phyloP scores from a whole-genome alignment of 164 flowering plant genomes.

The Tetrastigma voinierianum region DNA sequence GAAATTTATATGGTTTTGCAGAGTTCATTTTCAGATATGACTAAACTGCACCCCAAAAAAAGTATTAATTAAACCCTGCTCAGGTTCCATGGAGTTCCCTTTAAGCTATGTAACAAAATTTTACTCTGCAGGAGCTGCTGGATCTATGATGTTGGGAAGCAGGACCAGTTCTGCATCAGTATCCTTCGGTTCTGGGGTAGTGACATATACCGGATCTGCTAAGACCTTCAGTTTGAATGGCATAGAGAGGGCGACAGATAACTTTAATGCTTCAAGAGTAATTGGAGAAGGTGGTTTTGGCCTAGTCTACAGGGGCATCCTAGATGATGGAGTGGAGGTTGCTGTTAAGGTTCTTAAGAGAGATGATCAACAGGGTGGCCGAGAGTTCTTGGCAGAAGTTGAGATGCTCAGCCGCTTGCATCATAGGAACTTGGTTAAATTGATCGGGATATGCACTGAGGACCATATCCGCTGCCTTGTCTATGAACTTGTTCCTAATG shows the following conservation, averaged over 20 bases:
- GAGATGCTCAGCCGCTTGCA: constrained; percentile 77
- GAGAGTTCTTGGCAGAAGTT: constrained; percentile 70
- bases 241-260: constrained; percentile 51
- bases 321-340: constrained; percentile 60
- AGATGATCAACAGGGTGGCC: constrained; percentile 52
- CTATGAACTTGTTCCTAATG: constrained; percentile 71
- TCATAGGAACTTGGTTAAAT: constrained; percentile 61
- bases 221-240: constrained; percentile 43
- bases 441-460: constrained; percentile 65
- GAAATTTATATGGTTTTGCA: background rate
- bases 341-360: constrained; percentile 73
- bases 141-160: constrained; percentile 25
- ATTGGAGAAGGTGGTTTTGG: constrained; percentile 83
- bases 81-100: background rate
- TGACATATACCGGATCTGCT: constrained; percentile 45
- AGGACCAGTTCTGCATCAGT: constrained; percentile 30
- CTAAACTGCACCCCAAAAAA: no score
- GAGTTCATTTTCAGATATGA: background rate
- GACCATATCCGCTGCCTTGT: constrained; percentile 48
- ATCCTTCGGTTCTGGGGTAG: constrained; percentile 34
- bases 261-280: constrained; percentile 43
- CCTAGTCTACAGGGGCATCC: constrained; percentile 54
- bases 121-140: constrained; percentile 25
- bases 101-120: background rate
- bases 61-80: background rate